A percentile compares a stretch with the other conserved stretches of the same genome.
Evolutionary conservation across 2,329 filamentous ascomycete species (phyloP).

Genomic region (Penicillium freii): DNA sequence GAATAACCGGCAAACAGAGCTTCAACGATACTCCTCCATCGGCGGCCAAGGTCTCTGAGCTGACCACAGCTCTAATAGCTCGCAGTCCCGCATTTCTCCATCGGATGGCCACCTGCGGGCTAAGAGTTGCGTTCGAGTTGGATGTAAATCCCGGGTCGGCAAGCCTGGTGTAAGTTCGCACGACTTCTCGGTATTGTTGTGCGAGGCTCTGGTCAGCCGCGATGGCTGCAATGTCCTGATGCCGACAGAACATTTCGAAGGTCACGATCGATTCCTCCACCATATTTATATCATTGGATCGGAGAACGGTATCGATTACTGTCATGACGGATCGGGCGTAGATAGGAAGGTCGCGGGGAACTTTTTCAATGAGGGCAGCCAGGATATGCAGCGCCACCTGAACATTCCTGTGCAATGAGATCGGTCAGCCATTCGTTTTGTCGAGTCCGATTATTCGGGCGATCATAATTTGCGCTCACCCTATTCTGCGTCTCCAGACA

Average conservation of each 20-base stretch:
- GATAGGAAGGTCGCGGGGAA: slow-evolving; percentile 82
- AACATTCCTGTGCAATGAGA: slow-evolving; percentile 63
- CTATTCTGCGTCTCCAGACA: slow-evolving; percentile 83
- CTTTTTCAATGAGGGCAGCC: slow-evolving; percentile 86
- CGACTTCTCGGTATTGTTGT: slow-evolving; percentile 76
- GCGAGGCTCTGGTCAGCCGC: slow-evolving; percentile 83
- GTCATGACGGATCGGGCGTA: slow-evolving; percentile 82
- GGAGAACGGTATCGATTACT: slow-evolving; percentile 77
- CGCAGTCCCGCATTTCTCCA: slow-evolving; percentile 73
- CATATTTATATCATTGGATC: slow-evolving; percentile 85
- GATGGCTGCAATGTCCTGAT: slow-evolving; percentile 82
- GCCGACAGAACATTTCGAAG: slow-evolving; percentile 82
- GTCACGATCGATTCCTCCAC: slow-evolving; percentile 84
- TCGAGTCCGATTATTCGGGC: background rate
- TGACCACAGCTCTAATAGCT: slow-evolving; percentile 77
- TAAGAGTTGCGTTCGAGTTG: slow-evolving; percentile 54
- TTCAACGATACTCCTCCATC: slow-evolving; percentile 74
- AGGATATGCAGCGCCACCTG: slow-evolving; percentile 94
- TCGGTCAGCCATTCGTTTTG: slow-evolving; percentile 10
- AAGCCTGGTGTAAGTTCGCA: slow-evolving; percentile 74
- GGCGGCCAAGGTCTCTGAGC: slow-evolving; percentile 73
- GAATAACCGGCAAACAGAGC: slow-evolving; percentile 76
- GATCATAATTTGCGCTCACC: slow-evolving; percentile 55
- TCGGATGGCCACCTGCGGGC: slow-evolving; percentile 71
- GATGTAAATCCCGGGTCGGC: slow-evolving; percentile 61